Conservation (phyloP, 2,329 filamentous ascomycete genomes). For the Fusarium nodosum region DNA sequence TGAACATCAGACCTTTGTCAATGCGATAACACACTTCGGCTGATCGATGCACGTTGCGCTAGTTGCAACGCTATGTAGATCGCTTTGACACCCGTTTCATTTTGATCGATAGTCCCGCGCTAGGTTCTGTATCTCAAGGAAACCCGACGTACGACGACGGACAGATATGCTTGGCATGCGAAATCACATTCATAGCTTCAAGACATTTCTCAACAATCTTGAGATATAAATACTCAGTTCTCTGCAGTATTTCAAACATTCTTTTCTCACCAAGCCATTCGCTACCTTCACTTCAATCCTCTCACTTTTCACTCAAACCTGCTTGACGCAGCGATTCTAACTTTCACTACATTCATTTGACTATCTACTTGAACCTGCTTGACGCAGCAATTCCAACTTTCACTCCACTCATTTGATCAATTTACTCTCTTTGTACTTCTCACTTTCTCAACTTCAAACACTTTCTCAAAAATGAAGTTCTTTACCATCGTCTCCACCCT, state of each 20-base stretch:
- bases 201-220: background rate
- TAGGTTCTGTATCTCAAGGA: background rate
- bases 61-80: background rate
- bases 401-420: background rate
- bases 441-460: background rate
- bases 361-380: background rate
- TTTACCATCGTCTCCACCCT: background rate
- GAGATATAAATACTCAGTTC: background rate
- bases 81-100: slow-evolving; percentile 11
- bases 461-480: slow-evolving; percentile 7
- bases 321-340: background rate
- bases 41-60: background rate
- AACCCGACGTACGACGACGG: background rate
- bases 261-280: background rate
- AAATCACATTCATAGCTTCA: no score
- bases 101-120: background rate
- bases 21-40: background rate
- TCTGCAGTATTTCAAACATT: background rate
- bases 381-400: background rate
- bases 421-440: background rate
- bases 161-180: background rate
- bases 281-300: background rate
- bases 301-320: background rate
- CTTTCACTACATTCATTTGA: slow-evolving; percentile 1
- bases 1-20: background rate